Evolutionary conservation across 768 basidiomycete genomes (phyloP), one percentile per base, ranked within the genome.

Genomic region (Calvatia gigantea): DNA sequence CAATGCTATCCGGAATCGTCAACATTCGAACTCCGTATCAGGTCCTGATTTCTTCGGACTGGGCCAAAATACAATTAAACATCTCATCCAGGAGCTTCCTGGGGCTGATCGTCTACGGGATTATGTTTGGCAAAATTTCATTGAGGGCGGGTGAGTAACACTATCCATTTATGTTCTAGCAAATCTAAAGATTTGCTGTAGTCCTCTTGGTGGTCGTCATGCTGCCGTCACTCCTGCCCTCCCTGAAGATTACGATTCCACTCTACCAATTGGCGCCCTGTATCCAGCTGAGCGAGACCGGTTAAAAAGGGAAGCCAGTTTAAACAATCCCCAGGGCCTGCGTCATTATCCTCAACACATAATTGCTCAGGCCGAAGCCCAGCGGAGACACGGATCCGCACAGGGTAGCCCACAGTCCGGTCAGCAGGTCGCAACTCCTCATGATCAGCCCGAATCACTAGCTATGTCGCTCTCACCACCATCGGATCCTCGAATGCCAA

Each of bases 21-120:
- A 89, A 60, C 91, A 92, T 64, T 89, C 86, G 41, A 92, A 92
- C 67, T 90, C 87, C 4, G 89, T 94, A 12, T 93, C 91, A 2
- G 91, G 91, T 0, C 91, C 91, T 12, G 91, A 93, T 70, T 92
- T 92, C 68, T 93, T 91, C 64, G 91, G 91, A 7, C 75, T 94
- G 14, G 87, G 87, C 2, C 87, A 92, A 68, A 92, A 92, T 65
- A 87, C 88, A 3, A 91, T 94, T 74, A 93, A 92, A 72, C 88
- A 90, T 64, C 78, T 93, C 33, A 90, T 94, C n/a, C 91, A 94
- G 68, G 87, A 91, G 69, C 75, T 94, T 14, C 83, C 86, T 5
- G 81, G 82, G 55, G 86, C 91, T 12, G 81, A 86, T 67, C 73
- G 81, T 42, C 67, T 92, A 54, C 77, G 82, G 61, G 86, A 90